Percentiles rank a stretch among this genome's conserved stretches.
Evolutionary conservation across 495 filamentous ascomycete genomes (phyloP).

Genomic region (Neurospora tetrasperma): DNA sequence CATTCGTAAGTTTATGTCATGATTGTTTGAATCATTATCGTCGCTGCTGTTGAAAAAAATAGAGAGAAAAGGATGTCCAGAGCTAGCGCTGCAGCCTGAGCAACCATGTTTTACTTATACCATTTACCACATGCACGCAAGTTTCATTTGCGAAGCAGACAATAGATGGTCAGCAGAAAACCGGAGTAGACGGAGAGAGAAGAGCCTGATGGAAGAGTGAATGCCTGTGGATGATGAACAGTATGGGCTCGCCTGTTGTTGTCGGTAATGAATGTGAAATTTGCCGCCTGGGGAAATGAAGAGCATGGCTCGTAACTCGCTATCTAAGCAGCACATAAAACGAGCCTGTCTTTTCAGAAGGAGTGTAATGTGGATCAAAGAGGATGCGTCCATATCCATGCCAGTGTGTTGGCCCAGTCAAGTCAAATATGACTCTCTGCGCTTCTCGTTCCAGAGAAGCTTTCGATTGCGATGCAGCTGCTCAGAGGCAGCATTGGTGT

Average conservation of each 20-base stretch:
- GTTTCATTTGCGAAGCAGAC: not conserved
- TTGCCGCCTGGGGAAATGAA: not conserved
- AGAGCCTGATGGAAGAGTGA: not conserved
- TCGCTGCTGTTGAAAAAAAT: not conserved
- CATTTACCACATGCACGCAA: not conserved
- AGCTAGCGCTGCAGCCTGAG: not conserved
- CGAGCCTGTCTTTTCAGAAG: not conserved
- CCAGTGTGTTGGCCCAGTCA: not conserved
- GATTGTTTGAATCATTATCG: not conserved
- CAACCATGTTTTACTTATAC: not conserved
- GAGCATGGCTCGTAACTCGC: not conserved
- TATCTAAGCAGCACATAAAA: not conserved
- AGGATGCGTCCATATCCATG: not conserved
- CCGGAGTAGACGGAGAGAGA: not conserved
- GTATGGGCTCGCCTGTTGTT: not conserved
- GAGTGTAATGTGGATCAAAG: not conserved
- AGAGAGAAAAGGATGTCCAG: not conserved
- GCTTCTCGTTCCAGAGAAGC: not conserved
- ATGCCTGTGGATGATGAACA: not conserved
- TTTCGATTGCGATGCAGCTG: not conserved
- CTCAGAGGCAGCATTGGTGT: not conserved
- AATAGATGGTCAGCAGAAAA: not conserved
- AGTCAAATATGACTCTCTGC: not conserved
- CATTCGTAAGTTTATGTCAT: not conserved
- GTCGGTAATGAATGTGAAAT: not conserved